Percentiles rank a stretch among this genome's conserved stretches.
phyloP scores from a whole-genome alignment of 352 stramenopile species.

The Blastocystis sp. region DNA sequence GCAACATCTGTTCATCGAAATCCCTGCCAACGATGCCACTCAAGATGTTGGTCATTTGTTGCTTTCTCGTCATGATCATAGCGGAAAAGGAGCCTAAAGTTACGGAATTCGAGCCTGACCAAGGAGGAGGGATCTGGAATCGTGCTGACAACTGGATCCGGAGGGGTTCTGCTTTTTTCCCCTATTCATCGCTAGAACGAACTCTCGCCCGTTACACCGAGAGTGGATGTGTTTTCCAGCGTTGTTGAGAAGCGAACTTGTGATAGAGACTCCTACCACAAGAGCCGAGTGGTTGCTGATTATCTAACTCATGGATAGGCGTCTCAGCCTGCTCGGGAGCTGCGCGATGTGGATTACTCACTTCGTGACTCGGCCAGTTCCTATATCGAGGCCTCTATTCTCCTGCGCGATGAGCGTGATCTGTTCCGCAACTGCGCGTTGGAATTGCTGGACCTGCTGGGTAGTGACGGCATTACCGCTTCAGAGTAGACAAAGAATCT shows the following conservation, averaged over 20 bases:
- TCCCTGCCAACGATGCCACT: neutral
- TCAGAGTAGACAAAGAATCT: constrained; percentile 2
- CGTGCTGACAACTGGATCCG: no score
- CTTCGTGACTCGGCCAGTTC: neutral
- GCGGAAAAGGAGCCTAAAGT: neutral
- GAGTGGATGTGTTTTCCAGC: neutral
- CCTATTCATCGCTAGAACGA: no score
- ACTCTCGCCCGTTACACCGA: no score
- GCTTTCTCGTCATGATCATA: neutral
- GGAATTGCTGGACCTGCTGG: constrained; percentile 34
- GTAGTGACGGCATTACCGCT: neutral
- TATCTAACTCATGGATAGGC: neutral
- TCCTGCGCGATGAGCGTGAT: constrained; percentile 47
- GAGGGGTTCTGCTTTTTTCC: no score
- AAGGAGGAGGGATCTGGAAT: neutral
- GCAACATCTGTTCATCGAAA: neutral
- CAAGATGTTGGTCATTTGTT: neutral
- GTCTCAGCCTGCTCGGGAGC: neutral
- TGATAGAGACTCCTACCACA: neutral
- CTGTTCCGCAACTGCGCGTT: constrained; percentile 54
- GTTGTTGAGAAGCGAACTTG: neutral
- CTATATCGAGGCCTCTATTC: constrained; percentile 16
- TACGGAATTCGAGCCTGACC: neutral
- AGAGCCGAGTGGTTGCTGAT: neutral
- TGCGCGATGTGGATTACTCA: neutral